Evolutionary conservation across 192 early-diverging fungal species (phyloP).

Genomic region (Backusella psychrophila): DNA sequence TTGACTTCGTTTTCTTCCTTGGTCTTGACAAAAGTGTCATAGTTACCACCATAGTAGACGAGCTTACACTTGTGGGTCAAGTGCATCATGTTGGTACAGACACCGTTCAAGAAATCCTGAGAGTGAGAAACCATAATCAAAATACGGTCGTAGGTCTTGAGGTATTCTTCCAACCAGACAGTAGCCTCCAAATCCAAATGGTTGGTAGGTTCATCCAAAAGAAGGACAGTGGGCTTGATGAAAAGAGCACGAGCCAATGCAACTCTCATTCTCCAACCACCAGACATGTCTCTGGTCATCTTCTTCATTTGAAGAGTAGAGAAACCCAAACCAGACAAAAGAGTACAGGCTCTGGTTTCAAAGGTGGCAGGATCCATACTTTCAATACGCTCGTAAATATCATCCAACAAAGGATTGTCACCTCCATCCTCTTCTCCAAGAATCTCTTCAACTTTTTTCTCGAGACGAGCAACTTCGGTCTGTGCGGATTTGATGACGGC

Average conservation of each 20-base stretch:
- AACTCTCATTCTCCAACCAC: constrained; percentile 99
- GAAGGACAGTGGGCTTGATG: constrained; percentile 60
- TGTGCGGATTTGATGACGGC: constrained; percentile 91
- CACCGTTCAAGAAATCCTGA: constrained; percentile 70
- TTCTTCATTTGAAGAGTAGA: constrained; percentile 82
- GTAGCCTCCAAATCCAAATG: constrained; percentile 78
- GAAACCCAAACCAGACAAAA: constrained; percentile 96
- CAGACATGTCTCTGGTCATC: constrained; percentile 95
- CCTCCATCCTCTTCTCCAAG: constrained; percentile 75
- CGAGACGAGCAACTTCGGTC: constrained; percentile 87
- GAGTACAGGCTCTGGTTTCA: constrained; percentile 85
- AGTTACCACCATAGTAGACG: constrained; percentile 96
- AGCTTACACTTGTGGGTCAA: constrained; percentile 89
- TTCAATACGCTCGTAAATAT: constrained; percentile 97
- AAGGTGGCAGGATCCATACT: constrained; percentile 91
- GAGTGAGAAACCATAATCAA: constrained; percentile 82
- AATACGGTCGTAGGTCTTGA: constrained; percentile 71
- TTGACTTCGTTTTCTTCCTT: constrained; percentile 94
- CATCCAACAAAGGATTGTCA: constrained; percentile 87
- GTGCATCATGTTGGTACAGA: constrained; percentile 93
- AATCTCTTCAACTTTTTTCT: constrained; percentile 89
- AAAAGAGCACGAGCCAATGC: constrained; percentile 96
- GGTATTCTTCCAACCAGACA: constrained; percentile 70
- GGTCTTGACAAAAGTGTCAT: constrained; percentile 94
- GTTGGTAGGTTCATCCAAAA: constrained; percentile 53